A percentile compares a stretch with the other conserved stretches of the same genome.
Conservation (phyloP, 176 grass and related monocot genomes). For the Hordeum marinum region DNA sequence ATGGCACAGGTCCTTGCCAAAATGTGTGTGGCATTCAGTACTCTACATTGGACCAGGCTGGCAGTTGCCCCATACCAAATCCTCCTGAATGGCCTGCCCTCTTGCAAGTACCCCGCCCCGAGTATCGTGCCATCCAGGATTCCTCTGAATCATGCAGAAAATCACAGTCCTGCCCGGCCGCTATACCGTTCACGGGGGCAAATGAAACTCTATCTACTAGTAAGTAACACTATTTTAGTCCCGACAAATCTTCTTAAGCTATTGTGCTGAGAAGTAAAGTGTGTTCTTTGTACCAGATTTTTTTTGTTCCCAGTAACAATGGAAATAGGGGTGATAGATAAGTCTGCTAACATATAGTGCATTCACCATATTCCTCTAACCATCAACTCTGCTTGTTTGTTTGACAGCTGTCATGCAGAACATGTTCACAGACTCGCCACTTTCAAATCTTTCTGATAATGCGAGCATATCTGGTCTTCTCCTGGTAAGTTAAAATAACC, state of each 20-base stretch:
- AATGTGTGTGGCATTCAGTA: constrained; percentile 45
- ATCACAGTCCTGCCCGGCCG: constrained; percentile 41
- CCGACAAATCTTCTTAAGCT: background rate
- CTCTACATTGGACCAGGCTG: constrained; percentile 35
- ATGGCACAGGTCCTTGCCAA: constrained; percentile 34
- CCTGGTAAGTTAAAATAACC: constrained; percentile 44
- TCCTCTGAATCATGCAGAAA: constrained; percentile 43
- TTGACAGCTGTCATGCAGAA: constrained; percentile 49
- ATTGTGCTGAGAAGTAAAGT: background rate
- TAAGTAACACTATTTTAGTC: constrained; percentile 33
- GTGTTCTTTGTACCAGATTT: background rate
- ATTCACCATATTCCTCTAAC: constrained; percentile 12
- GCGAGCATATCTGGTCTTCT: constrained; percentile 24
- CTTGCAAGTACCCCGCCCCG: constrained; percentile 41
- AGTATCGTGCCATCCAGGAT: constrained; percentile 38
- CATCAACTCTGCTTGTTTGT: constrained; percentile 16
- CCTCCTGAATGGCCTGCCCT: constrained; percentile 49
- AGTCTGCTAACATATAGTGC: background rate
- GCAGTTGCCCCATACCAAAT: constrained; percentile 41
- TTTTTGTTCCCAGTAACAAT: background rate
- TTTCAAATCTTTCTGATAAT: constrained; percentile 41
- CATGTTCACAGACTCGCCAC: constrained; percentile 26
- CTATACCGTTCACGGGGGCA: constrained; percentile 48
- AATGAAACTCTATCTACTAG: constrained; percentile 47
- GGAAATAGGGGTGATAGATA: background rate